Base-by-base conservation (phyloP, 768 basidiomycete genomes). In the Asterophora lycoperdoides region DNA sequence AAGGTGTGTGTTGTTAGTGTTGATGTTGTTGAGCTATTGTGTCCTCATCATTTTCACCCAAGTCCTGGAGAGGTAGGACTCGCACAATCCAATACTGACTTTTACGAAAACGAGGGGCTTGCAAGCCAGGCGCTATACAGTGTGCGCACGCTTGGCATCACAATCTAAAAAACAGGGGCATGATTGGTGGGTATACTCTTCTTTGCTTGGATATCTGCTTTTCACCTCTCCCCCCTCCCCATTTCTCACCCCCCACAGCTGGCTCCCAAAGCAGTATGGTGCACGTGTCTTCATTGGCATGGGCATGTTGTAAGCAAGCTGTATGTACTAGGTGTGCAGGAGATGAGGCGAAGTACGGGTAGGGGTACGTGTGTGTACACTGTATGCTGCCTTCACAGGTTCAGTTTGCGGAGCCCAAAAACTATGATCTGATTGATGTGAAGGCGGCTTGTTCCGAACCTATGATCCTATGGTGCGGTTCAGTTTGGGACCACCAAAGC, bases 21-120 rank as follows among this genome's bases (percentile, higher is more conserved):
- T 19, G 6, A n/a, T 13, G 7, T 26, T 32, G 30, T n/a, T n/a
- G n/a, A n/a, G 14, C 33, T 1, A 17, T 15, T 2, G 44, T n/a
- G n/a, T 7, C n/a, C 23, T 19, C 10, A 9, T 8, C 33, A 1
- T 8, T 36, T 44, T 26, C n/a, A n/a, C n/a, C 17, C 36, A 55
- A 45, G 76, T 74, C 2, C 81, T 93, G 50, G 73, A 78, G 58
- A 77, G 80, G 60, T 79, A 3, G 87, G 89, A 17, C 72, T 95
- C 47, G 64, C 70, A 40, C 70, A 73, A 48, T 69, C 77, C 41
- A 93, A 94, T 57, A 71, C 95, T 58, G 92, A 95, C 71, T 89
- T 94, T 63, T 95, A 73, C 68, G 90, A 93, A 70, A 93, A 93
- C 64, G 91, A 93, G 66, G 91, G 91, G 23, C 93, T 93, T 63